Base-by-base conservation (phyloP, 2,329 filamentous ascomycete genomes). In the Penicillium paneum region DNA sequence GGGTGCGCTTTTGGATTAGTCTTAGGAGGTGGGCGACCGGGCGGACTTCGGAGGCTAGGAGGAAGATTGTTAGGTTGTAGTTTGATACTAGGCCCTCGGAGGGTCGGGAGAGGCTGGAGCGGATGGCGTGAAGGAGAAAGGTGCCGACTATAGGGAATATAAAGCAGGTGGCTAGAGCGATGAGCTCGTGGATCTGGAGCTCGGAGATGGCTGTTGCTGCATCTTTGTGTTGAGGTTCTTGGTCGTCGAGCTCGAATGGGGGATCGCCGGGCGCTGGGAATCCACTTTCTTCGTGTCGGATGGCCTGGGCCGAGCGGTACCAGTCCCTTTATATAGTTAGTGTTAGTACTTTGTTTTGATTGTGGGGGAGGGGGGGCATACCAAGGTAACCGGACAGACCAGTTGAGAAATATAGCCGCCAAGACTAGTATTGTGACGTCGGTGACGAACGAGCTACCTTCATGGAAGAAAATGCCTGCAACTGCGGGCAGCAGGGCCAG, bases 311-410 rank as follows among this genome's bases (percentile, higher is more conserved):
- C 2, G 86, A 84, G 61, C 83, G 80, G 71, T 91, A 91, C 88
- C 88, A 91, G 49, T 84, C 79, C 85, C 85, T 87, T 34, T 44
- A 21, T 8, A 4, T 31, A 10, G 11, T 32, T 29, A 32, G 19
- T 19, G 11, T 40, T 24, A 47, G 49, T 58, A 49, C 39, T 39
- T 45, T 44, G 35, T 7, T 15, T 24, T 11, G 42, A 36, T 19
- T 17, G 19, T 55, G 50, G 48, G 55, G 51, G 39, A 21, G 46
- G 52, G 11, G n/a, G 10, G 17, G 1, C 10, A 69, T 77, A 92
- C 92, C 93, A 97, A 64, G 93, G 93, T 62, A 94, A 79, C 52
- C 90, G 87, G 40, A 97, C 88, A 45, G 90, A 92, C 90, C 91
- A 97, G 70, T 96, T 92, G 58, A 97, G 78, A 66, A 97, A 95